Conservation (phyloP, 2,329 filamentous ascomycete genomes). For the Eutypella sp. region DNA sequence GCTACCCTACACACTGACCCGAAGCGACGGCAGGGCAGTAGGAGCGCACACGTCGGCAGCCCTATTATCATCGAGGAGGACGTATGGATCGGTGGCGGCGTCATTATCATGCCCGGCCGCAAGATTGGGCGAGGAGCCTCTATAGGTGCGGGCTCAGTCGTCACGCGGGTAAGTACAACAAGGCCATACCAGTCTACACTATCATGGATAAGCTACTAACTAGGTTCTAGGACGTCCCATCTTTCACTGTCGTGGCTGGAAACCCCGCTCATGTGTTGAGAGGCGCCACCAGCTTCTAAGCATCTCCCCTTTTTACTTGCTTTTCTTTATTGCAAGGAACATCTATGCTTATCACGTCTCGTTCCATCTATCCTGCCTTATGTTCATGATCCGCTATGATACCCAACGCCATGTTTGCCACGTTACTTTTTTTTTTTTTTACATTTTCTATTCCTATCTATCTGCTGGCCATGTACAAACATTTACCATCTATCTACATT, state of each 20-base stretch:
- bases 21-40: constrained; percentile 66
- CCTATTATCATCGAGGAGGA: constrained; percentile 78
- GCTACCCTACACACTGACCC: constrained; percentile 69
- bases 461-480: background rate
- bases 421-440: background rate
- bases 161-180: constrained; percentile 60
- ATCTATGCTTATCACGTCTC: constrained; percentile 5
- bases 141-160: constrained; percentile 78
- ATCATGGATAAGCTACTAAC: constrained; percentile 13
- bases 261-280: constrained; percentile 60
- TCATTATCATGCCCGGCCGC: constrained; percentile 71
- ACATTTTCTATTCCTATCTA: too few relatives aligned
- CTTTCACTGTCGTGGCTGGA: constrained; percentile 64
- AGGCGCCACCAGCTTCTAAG: constrained; percentile 25
- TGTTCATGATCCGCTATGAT: constrained; percentile 9
- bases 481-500: too few relatives aligned
- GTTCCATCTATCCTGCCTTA: constrained; percentile 10
- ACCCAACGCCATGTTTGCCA: background rate
- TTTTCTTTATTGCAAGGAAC: too few relatives aligned
- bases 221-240: constrained; percentile 52
- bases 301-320: too few relatives aligned
- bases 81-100: constrained; percentile 75
- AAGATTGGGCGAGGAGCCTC: constrained; percentile 75
- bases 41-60: constrained; percentile 65
- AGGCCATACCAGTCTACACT: background rate